Base-by-base conservation (phyloP, 2,329 filamentous ascomycete genomes). In the Escovopsis sp. region DNA sequence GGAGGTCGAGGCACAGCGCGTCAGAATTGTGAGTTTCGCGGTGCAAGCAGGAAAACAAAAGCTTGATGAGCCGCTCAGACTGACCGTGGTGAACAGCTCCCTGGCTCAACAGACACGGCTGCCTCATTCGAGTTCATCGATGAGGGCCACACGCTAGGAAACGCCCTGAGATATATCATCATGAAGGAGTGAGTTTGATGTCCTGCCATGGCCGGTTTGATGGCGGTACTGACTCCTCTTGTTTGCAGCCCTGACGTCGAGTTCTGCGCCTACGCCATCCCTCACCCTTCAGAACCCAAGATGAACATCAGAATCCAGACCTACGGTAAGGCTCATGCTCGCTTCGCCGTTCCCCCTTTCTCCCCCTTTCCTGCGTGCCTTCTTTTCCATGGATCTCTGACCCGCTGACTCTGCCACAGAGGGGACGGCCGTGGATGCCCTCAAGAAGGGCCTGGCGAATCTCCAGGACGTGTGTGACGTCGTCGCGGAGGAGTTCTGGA, bases 241-340 rank as follows among this genome's bases (percentile, higher is more conserved):
- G 5, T 35, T 10, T 41, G 41, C 49, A 96, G 89, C 61, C 89
- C 91, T 27, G 79, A 91, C 48, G 91, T 98, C 45, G 91, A 98
- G 61, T 95, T 98, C 65, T 96, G 91, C 63, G 91, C 89, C 46
- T 98, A 98, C 63, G 85, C 89, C 7, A 96, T 98, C 47, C 91
- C 91, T 27, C 91, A 98, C 64, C 91, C 91, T 39, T 94, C 88
- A 33, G 91, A 98, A 63, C 69, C 80, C 34, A 91, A 94, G 65
- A 94, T 98, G 89, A 94, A 96, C 57, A 69, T 98, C 47, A 78
- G 91, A 54, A 96, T 98, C 48, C 91, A 98, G 64, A 98, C 89
- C 50, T 96, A 91, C 55, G 84, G 89, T 94, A 67, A 58, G 78
- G 63, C 36, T 13, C 16, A 1, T 5, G 20, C 5, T 20, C 35